phyloP scores from a whole-genome alignment of 306 rosid genomes.

The Parietaria judaica region DNA sequence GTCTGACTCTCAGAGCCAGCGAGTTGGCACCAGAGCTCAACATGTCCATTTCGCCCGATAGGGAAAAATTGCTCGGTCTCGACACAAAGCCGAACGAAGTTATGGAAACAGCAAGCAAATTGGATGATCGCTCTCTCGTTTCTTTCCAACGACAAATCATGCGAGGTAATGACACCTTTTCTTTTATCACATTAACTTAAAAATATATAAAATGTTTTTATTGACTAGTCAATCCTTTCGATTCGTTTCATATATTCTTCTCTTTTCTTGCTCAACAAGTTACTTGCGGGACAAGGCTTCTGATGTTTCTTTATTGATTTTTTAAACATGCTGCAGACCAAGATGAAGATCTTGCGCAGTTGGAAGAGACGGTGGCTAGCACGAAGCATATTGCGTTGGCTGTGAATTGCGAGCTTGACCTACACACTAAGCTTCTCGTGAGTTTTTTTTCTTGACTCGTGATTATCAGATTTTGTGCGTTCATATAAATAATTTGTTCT shows the following conservation, averaged over 20 bases:
- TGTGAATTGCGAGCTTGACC: conserved; percentile 34
- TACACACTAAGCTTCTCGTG: conserved; percentile 36
- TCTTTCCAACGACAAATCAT: conserved; percentile 33
- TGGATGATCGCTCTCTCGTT: conserved; percentile 34
- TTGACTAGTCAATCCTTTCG: too few relatives aligned
- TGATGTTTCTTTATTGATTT: neutral
- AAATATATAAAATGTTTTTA: too few relatives aligned
- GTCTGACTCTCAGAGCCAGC: conserved; percentile 25
- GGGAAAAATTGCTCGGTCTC: conserved; percentile 32
- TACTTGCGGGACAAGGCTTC: neutral
- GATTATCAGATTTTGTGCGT: neutral
- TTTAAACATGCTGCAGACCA: conserved; percentile 23
- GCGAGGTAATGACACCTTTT: conserved; percentile 13
- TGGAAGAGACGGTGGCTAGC: conserved; percentile 36
- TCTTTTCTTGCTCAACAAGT: neutral
- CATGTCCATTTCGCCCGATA: conserved; percentile 33
- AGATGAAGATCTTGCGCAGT: conserved; percentile 32
- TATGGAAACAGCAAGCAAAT: conserved; percentile 23
- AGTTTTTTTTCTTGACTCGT: conserved; percentile 1
- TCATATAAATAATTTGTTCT: neutral
- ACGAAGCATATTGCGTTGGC: conserved; percentile 43
- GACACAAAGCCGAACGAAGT: conserved; percentile 28
- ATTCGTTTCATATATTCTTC: too few relatives aligned
- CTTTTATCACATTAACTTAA: too few relatives aligned
- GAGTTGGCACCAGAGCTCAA: conserved; percentile 37